Percentiles rank a stretch among this genome's conserved stretches.
phyloP scores from a whole-genome alignment of 2,329 filamentous ascomycete species.

The Pseudogymnoascus sp. region DNA sequence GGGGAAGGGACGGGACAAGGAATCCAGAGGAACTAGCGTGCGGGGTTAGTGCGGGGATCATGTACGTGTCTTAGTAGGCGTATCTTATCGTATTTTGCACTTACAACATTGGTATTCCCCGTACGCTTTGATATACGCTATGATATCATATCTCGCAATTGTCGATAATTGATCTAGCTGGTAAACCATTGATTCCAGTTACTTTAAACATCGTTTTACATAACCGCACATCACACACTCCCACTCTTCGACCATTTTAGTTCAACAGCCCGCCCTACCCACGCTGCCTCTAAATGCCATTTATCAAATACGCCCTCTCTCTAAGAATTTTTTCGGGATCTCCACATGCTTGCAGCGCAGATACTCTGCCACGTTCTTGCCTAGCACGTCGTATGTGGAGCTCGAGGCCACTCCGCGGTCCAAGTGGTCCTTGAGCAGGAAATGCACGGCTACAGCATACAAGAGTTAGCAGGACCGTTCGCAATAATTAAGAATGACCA shows the following conservation, averaged over 20 bases:
- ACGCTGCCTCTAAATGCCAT: neutral
- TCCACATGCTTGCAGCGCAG: conserved; percentile 16
- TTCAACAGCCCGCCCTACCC: neutral
- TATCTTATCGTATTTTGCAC: neutral
- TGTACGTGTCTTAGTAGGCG: neutral
- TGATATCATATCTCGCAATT: neutral
- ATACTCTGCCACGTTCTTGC: conserved; percentile 19
- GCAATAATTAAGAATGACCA: conserved; percentile 22
- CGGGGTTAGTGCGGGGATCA: neutral
- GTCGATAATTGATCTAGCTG: neutral
- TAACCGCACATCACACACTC: neutral
- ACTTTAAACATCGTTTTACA: neutral
- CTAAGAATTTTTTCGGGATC: conserved; percentile 17
- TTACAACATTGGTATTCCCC: neutral
- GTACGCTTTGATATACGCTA: neutral
- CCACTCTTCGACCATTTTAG: neutral
- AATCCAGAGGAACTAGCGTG: neutral
- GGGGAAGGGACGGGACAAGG: neutral
- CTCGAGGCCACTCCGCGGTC: conserved; percentile 24
- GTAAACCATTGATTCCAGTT: neutral
- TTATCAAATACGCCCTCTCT: neutral
- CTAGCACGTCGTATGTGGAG: conserved; percentile 17
- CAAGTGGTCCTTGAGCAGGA: conserved; percentile 30
- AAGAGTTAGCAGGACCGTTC: neutral
- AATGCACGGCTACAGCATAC: conserved; percentile 19